Percentiles rank a stretch among this genome's conserved stretches.
phyloP scores from a whole-genome alignment of 179 eudicot genomes.

The Beta macrorhiza region DNA sequence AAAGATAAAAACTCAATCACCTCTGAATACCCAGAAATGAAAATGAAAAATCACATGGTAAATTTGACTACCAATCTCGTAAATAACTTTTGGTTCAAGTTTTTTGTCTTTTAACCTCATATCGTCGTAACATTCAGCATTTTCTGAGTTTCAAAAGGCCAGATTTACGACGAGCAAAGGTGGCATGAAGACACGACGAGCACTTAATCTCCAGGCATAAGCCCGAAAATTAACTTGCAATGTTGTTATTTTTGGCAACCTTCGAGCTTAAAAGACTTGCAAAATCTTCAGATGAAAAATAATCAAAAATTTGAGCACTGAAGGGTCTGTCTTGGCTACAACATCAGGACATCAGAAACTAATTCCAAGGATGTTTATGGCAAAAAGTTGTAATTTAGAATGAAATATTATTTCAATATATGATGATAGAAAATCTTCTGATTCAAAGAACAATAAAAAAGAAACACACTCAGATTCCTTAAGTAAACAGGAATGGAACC shows the following conservation, averaged over 20 bases:
- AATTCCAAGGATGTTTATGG: neutral
- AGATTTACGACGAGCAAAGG: neutral
- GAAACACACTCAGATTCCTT: constrained; percentile 5
- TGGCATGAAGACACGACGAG: neutral
- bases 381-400: neutral
- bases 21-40: neutral
- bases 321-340: neutral
- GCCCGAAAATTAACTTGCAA: neutral
- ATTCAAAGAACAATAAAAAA: neutral
- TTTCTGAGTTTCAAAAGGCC: neutral
- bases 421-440: neutral
- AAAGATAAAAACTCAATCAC: neutral
- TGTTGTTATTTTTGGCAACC: neutral
- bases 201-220: neutral
- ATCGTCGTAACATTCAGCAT: neutral
- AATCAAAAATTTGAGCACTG: neutral
- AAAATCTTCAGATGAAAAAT: neutral
- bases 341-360: neutral
- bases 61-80: constrained; percentile 7
- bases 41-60: constrained; percentile 6
- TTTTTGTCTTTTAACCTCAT: neutral
- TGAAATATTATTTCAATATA: neutral
- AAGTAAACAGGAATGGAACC: neutral
- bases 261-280: neutral
- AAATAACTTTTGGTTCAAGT: constrained; percentile 2